A percentile compares a stretch with the other conserved stretches of the same genome.
These are phyloP conservation scores for Ambrosiella beaveri DNA, from an alignment of 2,329 filamentous ascomycete species.

Conservation along the genomic window DNA sequence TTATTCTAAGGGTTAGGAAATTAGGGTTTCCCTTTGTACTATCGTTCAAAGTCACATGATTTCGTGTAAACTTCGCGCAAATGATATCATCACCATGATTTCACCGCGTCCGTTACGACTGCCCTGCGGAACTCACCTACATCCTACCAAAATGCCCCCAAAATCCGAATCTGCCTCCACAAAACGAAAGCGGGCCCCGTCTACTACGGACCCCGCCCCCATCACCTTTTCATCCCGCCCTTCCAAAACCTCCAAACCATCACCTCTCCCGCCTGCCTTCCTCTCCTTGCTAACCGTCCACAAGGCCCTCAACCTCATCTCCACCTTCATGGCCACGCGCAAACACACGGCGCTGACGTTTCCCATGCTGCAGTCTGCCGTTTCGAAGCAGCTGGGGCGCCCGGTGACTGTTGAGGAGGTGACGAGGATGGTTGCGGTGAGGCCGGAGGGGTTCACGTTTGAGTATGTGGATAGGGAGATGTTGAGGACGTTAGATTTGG, in stretches of 20 bases:
- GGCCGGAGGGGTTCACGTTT: slow-evolving; percentile 67
- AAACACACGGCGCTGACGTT: slow-evolving; percentile 88
- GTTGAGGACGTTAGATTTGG: slow-evolving; percentile 54
- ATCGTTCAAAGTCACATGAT: background rate
- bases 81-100: background rate
- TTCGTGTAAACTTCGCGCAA: background rate
- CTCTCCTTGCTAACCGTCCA: slow-evolving; percentile 28
- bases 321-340: slow-evolving; percentile 84
- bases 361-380: slow-evolving; percentile 67
- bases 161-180: background rate
- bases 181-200: background rate
- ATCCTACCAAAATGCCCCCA: background rate
- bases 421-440: slow-evolving; percentile 59
- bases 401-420: slow-evolving; percentile 60
- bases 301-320: slow-evolving; percentile 76
- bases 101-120: background rate
- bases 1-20: background rate
- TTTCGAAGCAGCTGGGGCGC: slow-evolving; percentile 65
- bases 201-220: background rate
- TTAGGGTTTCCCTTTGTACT: background rate
- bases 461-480: slow-evolving; percentile 71
- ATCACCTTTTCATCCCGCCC: background rate
- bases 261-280: background rate
- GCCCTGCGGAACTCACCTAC: no score
- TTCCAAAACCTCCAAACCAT: background rate